Evolutionary conservation across 1,139 yeast species (phyloP).

Genomic region (Debaryomyces robertsiae): DNA sequence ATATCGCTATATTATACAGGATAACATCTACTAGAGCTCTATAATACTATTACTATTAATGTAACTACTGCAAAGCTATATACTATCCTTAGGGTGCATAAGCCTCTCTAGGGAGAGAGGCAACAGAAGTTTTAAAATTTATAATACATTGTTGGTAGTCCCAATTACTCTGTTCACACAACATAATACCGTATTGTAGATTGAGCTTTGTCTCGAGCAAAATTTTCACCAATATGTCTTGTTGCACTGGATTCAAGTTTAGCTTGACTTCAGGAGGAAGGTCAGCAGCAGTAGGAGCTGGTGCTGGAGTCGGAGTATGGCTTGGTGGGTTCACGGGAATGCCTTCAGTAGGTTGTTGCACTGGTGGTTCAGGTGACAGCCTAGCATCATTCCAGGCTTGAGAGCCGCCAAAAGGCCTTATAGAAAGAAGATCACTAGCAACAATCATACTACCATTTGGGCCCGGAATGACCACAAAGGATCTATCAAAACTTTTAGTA

Average conservation of each 20-base stretch:
- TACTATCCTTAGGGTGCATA: slow-evolving; percentile 16
- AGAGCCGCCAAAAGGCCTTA: slow-evolving; percentile 63
- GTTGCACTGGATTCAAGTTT: slow-evolving; percentile 57
- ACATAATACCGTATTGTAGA: slow-evolving; percentile 76
- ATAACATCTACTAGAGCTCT: neutral
- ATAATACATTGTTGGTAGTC: slow-evolving; percentile 69
- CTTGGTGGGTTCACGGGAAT: slow-evolving; percentile 13
- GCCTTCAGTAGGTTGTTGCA: slow-evolving; percentile 12
- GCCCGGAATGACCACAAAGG: slow-evolving; percentile 76
- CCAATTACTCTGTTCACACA: slow-evolving; percentile 90
- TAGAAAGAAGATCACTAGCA: slow-evolving; percentile 77
- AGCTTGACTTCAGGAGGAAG: slow-evolving; percentile 58
- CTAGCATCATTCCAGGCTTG: slow-evolving; percentile 54
- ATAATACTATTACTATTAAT: neutral
- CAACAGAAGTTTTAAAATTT: slow-evolving; percentile 68
- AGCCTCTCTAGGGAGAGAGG: slow-evolving; percentile 49
- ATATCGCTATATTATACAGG: neutral
- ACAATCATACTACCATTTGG: slow-evolving; percentile 71
- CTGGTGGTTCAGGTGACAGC: slow-evolving; percentile 8
- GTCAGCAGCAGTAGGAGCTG: slow-evolving; percentile 33
- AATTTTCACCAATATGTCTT: slow-evolving; percentile 65
- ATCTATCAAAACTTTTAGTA: slow-evolving; percentile 83
- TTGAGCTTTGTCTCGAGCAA: slow-evolving; percentile 75
- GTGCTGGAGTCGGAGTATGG: slow-evolving; percentile 16
- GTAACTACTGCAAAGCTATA: slow-evolving; percentile 1